These are phyloP conservation scores for Aspergillus quadrilineatus DNA, from an alignment of 2,329 filamentous ascomycete species.

Conservation along the genomic window DNA sequence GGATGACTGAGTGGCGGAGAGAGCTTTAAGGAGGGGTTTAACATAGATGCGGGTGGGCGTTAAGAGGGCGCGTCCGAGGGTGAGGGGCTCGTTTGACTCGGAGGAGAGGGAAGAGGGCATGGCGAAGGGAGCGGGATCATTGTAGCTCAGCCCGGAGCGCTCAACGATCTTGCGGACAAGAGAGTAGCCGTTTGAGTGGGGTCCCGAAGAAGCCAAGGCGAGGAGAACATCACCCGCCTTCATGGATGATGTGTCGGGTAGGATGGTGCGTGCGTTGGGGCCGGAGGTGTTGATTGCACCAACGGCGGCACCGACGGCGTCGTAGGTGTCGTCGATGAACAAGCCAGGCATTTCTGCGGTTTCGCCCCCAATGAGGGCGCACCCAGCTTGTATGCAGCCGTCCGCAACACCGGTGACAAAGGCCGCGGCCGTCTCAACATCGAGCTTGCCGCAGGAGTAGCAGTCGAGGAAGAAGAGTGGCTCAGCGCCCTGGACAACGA, in stretches of 20 bases:
- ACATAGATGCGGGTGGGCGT: conserved; percentile 95
- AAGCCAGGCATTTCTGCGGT: conserved; percentile 98
- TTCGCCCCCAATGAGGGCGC: conserved; percentile 92
- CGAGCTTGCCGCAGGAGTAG: conserved; percentile 88
- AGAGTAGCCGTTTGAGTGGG: conserved; percentile 97
- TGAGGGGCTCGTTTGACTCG: conserved; percentile 21
- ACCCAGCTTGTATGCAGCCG: conserved; percentile 80
- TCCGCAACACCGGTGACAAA: conserved; percentile 89
- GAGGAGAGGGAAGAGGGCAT: conserved; percentile 62
- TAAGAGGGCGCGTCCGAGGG: conserved; percentile 73
- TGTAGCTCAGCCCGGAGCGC: conserved; percentile 68
- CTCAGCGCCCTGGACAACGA: conserved; percentile 92
- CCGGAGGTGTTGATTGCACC: conserved; percentile 66
- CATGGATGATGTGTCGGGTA: conserved; percentile 78
- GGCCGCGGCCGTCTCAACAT: conserved; percentile 72
- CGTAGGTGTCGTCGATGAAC: conserved; percentile 85
- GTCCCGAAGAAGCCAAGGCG: conserved; percentile 78
- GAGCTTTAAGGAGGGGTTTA: conserved; percentile 69
- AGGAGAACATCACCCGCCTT: conserved; percentile 77
- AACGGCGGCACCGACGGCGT: conserved; percentile 85
- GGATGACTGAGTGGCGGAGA: conserved; percentile 54
- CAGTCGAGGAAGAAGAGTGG: conserved; percentile 97
- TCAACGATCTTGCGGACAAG: conserved; percentile 89
- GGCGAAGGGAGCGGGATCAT: conserved; percentile 75
- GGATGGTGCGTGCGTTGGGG: conserved; percentile 60